Evolutionary conservation across 2,329 filamentous ascomycete genomes (phyloP), one percentile per base, ranked within the genome.

Genomic region (Cytospora paraplurivora): DNA sequence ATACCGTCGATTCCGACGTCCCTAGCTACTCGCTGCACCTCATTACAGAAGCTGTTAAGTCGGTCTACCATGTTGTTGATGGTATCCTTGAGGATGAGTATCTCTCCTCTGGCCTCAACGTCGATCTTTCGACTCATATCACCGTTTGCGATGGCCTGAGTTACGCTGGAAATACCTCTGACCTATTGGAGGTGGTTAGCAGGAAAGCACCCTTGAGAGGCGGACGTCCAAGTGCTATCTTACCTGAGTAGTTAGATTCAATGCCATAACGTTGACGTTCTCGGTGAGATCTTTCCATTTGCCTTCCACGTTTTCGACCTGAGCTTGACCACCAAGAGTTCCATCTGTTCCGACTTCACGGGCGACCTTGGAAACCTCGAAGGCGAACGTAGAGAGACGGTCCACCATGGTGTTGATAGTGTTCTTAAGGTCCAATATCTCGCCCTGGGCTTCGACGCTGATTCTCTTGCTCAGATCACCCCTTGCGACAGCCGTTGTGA

Each of bases 351-450:
- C 94, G 81, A 98, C 94, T 78, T 98, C 94, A 74, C 92, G 89
- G 56, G 94, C 94, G 68, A 98, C 88, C 75, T 95, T 93, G 75
- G 94, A 97, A 74, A 98, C 94, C 76, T 98, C 93, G 70, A 95
- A 95, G 63, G 94, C 94, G 75, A 98, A 98, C 53, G 94, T 94
- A 70, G 96, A 92, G 52, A 98, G 83, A 71, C 96, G 93, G 76
- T 98, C 94, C 74, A 98, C 95, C 94, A 98, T 98, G 73, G 91
- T 96, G 77, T 98, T 98, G 80, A 98, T 98, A 8, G 94, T 99
- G 72, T 93, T 92, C 79, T 99, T 99, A 67, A 99, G 82, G 74
- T 96, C 92, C 59, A 96, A 79, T 70, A 99, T 98, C 79, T 99
- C 95, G 72, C 94, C 94, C 75, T 93, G 88, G 59, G 93, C 95